These are phyloP conservation scores for Colletotrichum scovillei DNA, from an alignment of 2,329 filamentous ascomycete species.

Conservation along the genomic window DNA sequence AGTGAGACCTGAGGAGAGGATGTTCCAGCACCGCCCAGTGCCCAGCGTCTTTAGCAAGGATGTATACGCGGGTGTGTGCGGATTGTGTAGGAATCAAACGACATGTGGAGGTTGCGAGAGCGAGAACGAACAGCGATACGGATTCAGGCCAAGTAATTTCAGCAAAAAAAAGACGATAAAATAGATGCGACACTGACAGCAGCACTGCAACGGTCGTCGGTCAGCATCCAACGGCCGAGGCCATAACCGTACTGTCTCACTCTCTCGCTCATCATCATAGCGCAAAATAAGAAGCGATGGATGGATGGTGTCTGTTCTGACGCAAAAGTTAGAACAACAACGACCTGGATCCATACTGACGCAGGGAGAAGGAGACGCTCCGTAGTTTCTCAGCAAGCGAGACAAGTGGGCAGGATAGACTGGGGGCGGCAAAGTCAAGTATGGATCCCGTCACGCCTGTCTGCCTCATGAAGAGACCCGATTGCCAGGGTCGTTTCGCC, in stretches of 20 bases:
- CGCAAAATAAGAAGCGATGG: slow-evolving; percentile 3
- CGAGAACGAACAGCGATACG: slow-evolving; percentile 15
- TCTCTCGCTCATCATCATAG: slow-evolving; percentile 6
- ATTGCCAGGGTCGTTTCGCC: slow-evolving; percentile 20
- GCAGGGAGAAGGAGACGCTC: slow-evolving; percentile 29
- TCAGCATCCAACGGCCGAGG: neutral
- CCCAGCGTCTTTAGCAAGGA: neutral
- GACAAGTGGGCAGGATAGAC: slow-evolving; percentile 17
- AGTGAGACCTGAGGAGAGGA: slow-evolving; percentile 8
- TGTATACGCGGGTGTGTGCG: slow-evolving; percentile 8
- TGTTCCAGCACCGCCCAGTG: slow-evolving; percentile 19
- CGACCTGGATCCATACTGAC: slow-evolving; percentile 9
- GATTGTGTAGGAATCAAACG: slow-evolving; percentile 5
- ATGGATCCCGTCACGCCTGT: neutral
- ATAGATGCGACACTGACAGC: slow-evolving; percentile 21
- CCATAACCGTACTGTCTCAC: neutral
- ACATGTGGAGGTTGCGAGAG: slow-evolving; percentile 11
- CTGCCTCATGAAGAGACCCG: slow-evolving; percentile 24
- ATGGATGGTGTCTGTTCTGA: neutral
- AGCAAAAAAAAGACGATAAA: neutral
- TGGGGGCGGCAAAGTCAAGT: slow-evolving; percentile 19
- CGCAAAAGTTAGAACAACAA: neutral
- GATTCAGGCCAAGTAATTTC: neutral
- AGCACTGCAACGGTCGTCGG: slow-evolving; percentile 15
- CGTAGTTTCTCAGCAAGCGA: slow-evolving; percentile 11